Evolutionary conservation across 2,329 filamentous ascomycete species (phyloP), one percentile per base, ranked within the genome.

Genomic region (Capronia epimyces): DNA sequence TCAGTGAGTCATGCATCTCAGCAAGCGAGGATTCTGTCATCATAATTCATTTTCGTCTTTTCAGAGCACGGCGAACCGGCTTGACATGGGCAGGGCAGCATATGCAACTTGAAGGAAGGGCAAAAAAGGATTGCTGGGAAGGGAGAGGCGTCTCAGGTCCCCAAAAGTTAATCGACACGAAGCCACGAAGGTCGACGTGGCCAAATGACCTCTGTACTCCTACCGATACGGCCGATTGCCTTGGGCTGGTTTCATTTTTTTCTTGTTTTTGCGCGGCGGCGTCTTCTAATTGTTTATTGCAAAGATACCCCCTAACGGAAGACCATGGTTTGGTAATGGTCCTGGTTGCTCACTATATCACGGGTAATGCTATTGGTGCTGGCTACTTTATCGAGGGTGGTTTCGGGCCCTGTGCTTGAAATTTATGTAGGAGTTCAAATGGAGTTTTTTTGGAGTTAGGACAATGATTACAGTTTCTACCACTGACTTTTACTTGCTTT

Each of bases 1-100:
- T 24, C 32, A 41, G 43, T 54, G 52, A 54, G 52, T 54, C 50
- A 54, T 50, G 45, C 44, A 12, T 37, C 43, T 22, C 31, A 32
- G 41, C 41, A 24, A 37, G 41, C 41, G 12, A 43, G 15, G 41
- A 32, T 32, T 31, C 18, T 16, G 15, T 43, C 24, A 29, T 31
- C n/a, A 25, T 8, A 24, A 42, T 9, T n/a, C 13, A 29, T 34
- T 37, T 46, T 22, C 3, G 13, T 37, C 29, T 25, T 24, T 8
- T 22, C 18, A 18, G 22, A 24, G 43, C 43, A 46, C n/a, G 20
- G 43, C 43, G 43, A 46, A 34, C 12, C 18, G 27, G 43, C 27
- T 37, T 37, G 16, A 24, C 24, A n/a, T 34, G 43, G 27, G 16
- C 18, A 46, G 29, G 20, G 22, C 4, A 12, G n/a, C 15, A 18